phyloP scores from a whole-genome alignment of 176 grass and related monocot species.

The Oropetium thomaeum region DNA sequence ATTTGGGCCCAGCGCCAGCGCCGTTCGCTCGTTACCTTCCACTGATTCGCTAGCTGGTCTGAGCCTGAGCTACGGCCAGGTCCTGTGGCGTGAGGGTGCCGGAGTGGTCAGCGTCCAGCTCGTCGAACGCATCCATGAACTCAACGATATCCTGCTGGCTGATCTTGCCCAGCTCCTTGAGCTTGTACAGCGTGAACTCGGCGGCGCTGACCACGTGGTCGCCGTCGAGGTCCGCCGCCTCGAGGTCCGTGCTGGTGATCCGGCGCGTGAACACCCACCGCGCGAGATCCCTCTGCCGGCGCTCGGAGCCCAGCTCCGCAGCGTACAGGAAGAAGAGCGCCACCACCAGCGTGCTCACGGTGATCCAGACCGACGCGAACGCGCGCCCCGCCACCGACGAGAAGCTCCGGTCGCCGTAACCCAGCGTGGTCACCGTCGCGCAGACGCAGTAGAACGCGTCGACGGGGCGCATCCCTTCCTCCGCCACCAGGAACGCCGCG shows the following conservation, averaged over 20 bases:
- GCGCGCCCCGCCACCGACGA: constrained; percentile 26
- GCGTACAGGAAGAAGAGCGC: constrained; percentile 64
- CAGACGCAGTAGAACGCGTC: constrained; percentile 59
- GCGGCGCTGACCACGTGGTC: constrained; percentile 40
- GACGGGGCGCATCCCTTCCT: constrained; percentile 45
- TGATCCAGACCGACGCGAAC: constrained; percentile 62
- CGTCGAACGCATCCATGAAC: constrained; percentile 62
- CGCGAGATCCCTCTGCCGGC: constrained; percentile 42
- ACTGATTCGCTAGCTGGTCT: background rate
- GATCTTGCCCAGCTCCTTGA: constrained; percentile 71
- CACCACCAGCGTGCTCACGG: constrained; percentile 57
- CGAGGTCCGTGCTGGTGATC: constrained; percentile 48
- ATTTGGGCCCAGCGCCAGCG: too few relatives aligned
- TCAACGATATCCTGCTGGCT: constrained; percentile 46
- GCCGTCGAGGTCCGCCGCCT: constrained; percentile 60
- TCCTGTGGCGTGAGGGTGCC: constrained; percentile 45
- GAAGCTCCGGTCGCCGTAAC: constrained; percentile 69
- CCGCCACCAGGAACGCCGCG: constrained; percentile 24
- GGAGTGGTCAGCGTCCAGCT: constrained; percentile 56
- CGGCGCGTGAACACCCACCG: constrained; percentile 51
- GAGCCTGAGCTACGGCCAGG: constrained; percentile 33
- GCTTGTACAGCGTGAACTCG: constrained; percentile 60
- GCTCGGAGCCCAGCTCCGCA: constrained; percentile 52
- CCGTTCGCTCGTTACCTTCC: too few relatives aligned
- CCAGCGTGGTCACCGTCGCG: constrained; percentile 63